These are phyloP conservation scores for Polytrichum formosum DNA, from an alignment of 225 moss, liverwort and hornwort species.

Conservation along the genomic window DNA sequence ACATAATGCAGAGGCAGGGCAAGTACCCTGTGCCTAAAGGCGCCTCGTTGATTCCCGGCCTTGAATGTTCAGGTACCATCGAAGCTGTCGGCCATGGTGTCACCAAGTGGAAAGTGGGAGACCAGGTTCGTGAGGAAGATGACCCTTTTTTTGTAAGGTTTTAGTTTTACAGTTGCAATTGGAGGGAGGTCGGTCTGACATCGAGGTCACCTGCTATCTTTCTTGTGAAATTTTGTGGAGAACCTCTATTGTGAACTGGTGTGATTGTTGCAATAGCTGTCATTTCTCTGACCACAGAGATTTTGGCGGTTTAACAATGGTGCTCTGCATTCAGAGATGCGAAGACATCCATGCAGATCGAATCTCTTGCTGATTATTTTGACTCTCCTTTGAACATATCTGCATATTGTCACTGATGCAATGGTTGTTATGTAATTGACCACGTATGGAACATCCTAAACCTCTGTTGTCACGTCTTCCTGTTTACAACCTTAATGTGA, in stretches of 20 bases:
- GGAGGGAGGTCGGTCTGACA: no score
- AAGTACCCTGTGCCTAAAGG: conserved; percentile 48
- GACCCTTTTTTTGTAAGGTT: not conserved
- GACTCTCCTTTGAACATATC: no score
- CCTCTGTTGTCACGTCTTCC: no score
- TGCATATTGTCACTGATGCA: no score
- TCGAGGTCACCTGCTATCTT: no score
- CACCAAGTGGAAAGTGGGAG: conserved; percentile 80
- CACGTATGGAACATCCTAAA: not conserved
- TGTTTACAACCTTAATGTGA: no score
- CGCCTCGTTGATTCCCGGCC: conserved; percentile 50
- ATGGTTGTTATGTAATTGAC: not conserved
- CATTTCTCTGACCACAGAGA: not conserved
- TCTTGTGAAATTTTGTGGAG: not conserved
- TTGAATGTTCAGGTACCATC: conserved; percentile 80
- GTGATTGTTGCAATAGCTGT: not conserved
- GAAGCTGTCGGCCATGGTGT: conserved; percentile 64
- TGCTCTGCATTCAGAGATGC: not conserved
- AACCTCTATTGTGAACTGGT: not conserved
- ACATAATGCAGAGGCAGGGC: conserved; percentile 59
- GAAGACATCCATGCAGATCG: not conserved
- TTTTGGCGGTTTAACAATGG: not conserved
- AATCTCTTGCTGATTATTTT: not conserved
- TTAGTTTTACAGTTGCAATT: not conserved
- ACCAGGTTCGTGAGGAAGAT: conserved; percentile 34